Base-by-base conservation (phyloP, 2,329 filamentous ascomycete species). In the Blumeria hordei region DNA sequence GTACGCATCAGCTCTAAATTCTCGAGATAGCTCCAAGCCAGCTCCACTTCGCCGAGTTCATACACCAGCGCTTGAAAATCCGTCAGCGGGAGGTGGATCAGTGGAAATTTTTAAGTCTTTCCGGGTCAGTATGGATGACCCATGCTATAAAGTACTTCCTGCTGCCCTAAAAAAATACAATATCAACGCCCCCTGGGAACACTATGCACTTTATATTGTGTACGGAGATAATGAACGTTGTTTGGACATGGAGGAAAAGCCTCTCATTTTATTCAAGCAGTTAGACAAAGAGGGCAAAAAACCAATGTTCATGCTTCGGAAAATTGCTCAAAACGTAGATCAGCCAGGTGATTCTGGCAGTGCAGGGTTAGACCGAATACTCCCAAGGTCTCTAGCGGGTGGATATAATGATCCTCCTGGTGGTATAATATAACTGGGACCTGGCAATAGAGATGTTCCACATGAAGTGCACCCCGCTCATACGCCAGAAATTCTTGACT, bases 101-200 rank as follows among this genome's bases (percentile, higher is more conserved):
- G 88, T 95, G 57, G 92, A 98, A 68, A 95, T 98, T 57, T 96
- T 96, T 79, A 98, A 98, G 68, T 94, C 86, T 1, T 98, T 98
- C 76, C 82, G 90, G 41, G 92, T 98, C 58, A 92, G 85, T 66
- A 93, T 96, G 77, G 92, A 98, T 62, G 92, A 98, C 64, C 92
- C 92, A 2, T 98, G 92, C 70, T 85, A 94, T 71, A 95, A 95
- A 67, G 92, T 98, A 33, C 74, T 98, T 1, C 92, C 92, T 1
- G 92, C 93, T 14, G 92, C 92, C 2, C 76, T 98, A 16, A 93
- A 93, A 67, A 94, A 95, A 67, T 98, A 98, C 70, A 92, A 96
- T 65, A 98, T 98, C 71, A 90, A 93, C 61, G 90, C 88, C 21
- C 90, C 94, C 53, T 95, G 88, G 85, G 85, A 93, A 62, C 87